Conservation (phyloP, 2,329 filamentous ascomycete genomes). For the Aspergillus terreus region DNA sequence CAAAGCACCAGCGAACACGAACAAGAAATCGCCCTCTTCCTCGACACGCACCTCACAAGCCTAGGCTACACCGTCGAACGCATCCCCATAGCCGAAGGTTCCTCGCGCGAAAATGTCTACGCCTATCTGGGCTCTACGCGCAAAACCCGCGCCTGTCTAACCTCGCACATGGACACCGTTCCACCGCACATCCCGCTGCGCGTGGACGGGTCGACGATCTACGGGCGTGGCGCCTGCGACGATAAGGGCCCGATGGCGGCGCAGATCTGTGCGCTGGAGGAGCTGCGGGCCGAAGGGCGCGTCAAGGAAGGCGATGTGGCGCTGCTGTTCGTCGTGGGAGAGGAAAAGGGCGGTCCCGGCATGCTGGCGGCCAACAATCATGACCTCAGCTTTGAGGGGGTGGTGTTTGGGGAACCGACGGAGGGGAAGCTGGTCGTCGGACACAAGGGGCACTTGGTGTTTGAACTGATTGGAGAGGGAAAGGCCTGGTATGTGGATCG, state of each 20-base stretch:
- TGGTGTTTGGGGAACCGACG: slow-evolving; percentile 55
- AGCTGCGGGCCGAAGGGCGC: slow-evolving; percentile 45
- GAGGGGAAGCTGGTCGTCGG: slow-evolving; percentile 52
- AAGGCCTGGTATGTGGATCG: slow-evolving; percentile 8
- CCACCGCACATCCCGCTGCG: slow-evolving; percentile 70
- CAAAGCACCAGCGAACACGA: slow-evolving; percentile 37
- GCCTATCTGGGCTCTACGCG: slow-evolving; percentile 32
- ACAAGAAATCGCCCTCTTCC: slow-evolving; percentile 32
- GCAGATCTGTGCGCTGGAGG: slow-evolving; percentile 65
- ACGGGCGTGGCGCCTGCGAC: slow-evolving; percentile 65
- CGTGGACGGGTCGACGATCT: slow-evolving; percentile 48
- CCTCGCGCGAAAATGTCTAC: slow-evolving; percentile 37
- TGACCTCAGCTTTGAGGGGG: slow-evolving; percentile 41
- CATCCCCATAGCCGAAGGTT: slow-evolving; percentile 30
- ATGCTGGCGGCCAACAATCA: slow-evolving; percentile 51
- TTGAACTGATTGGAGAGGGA: slow-evolving; percentile 28
- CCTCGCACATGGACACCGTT: slow-evolving; percentile 49
- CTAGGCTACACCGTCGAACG: slow-evolving; percentile 36
- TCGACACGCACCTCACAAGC: slow-evolving; percentile 28
- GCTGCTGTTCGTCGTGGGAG: slow-evolving; percentile 60
- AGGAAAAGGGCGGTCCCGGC: slow-evolving; percentile 54
- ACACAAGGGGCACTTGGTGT: slow-evolving; percentile 48
- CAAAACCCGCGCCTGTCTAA: slow-evolving; percentile 30
- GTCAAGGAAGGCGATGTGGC: slow-evolving; percentile 52
- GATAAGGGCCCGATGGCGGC: slow-evolving; percentile 63